These are phyloP conservation scores for Euphorbia lathyris DNA, from an alignment of 345 rosid species.

Conservation along the genomic window DNA sequence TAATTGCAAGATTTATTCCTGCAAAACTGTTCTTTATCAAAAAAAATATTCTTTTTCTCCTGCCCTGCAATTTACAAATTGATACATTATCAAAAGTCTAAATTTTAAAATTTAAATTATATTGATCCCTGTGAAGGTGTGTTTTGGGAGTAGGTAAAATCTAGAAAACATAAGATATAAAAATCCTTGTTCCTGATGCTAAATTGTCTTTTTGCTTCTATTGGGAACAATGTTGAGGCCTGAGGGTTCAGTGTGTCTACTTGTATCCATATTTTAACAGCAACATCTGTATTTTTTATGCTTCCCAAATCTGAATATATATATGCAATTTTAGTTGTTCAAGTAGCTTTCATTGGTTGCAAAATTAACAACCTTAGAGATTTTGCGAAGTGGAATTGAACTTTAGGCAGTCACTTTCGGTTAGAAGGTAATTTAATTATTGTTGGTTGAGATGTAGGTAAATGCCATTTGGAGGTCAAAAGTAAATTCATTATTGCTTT, in stretches of 20 bases:
- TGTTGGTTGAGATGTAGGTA: neutral
- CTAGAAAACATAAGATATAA: neutral
- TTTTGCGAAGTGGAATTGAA: neutral
- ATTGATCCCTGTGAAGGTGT: neutral
- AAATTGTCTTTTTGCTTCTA: neutral
- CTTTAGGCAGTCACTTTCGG: constrained; percentile 15
- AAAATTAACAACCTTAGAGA: constrained; percentile 7
- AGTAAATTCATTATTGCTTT: neutral
- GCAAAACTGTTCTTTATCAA: neutral
- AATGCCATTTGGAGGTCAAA: constrained; percentile 10
- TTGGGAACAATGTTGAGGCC: neutral
- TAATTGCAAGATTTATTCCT: neutral
- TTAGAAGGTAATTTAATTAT: neutral
- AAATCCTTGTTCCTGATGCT: constrained; percentile 1
- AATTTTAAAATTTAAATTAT: too few relatives aligned
- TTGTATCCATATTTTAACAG: neutral
- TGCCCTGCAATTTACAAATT: neutral
- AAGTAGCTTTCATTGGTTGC: constrained; percentile 12
- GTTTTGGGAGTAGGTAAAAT: neutral
- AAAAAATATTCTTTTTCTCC: neutral
- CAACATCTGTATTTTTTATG: neutral
- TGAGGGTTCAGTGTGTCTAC: neutral
- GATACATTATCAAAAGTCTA: neutral
- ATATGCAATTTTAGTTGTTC: neutral
- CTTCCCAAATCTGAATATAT: neutral